Evolutionary conservation across 768 basidiomycete species (phyloP).

Genomic region (Daedaleopsis sinensis): DNA sequence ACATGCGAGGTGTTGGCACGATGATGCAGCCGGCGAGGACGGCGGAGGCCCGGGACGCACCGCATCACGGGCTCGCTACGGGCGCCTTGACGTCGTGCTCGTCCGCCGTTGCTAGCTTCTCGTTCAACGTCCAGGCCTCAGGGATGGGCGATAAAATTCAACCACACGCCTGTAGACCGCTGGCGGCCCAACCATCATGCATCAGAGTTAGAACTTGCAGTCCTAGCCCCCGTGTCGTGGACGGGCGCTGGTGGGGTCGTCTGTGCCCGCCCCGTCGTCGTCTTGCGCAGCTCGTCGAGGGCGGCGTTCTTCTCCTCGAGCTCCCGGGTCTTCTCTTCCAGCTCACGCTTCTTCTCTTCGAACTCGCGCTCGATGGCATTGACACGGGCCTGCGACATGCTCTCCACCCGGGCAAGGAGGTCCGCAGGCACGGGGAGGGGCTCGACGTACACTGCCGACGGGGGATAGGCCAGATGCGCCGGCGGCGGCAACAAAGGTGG

Average conservation of each 20-base stretch:
- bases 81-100: not conserved
- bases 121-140: too few species aligned
- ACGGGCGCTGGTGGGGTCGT: too few species aligned
- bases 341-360: constrained; percentile 7
- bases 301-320: constrained; percentile 16
- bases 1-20: not conserved
- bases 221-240: not conserved
- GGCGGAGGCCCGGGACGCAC: not conserved
- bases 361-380: constrained; percentile 17
- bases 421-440: not conserved
- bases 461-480: not conserved
- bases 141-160: too few species aligned
- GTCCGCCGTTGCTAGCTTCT: too few species aligned
- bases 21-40: not conserved
- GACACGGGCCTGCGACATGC: constrained; percentile 9
- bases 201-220: too few species aligned
- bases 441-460: not conserved
- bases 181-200: not conserved
- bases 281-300: constrained; percentile 4
- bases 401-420: constrained; percentile 9
- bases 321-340: constrained; percentile 6
- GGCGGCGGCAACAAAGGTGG: not conserved
- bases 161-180: not conserved
- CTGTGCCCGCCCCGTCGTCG: not conserved
- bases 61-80: too few species aligned